Evolutionary conservation across 805 yeast species (phyloP).

Genomic region (Grigorovia humatica): DNA sequence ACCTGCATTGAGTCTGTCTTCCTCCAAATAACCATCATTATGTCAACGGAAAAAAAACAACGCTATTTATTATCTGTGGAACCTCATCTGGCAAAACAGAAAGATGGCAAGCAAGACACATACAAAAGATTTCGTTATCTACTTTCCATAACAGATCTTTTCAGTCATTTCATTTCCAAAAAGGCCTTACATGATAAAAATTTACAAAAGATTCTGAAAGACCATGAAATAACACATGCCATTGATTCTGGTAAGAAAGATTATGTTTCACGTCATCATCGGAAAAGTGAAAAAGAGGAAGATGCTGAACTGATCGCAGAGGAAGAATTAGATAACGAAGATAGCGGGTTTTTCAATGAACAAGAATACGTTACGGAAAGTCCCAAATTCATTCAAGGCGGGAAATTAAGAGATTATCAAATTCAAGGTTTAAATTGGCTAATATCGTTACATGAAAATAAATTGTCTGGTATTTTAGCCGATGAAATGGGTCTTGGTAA

Average conservation of each 20-base stretch:
- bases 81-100: slow-evolving; percentile 45
- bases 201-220: slow-evolving; percentile 50
- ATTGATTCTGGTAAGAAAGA: slow-evolving; percentile 11
- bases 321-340: slow-evolving; percentile 48
- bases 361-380: slow-evolving; percentile 71
- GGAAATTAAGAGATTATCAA: slow-evolving; percentile 81
- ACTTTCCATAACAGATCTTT: slow-evolving; percentile 72
- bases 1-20: too few relatives aligned
- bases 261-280: slow-evolving; percentile 38
- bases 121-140: slow-evolving; percentile 72
- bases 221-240: slow-evolving; percentile 39
- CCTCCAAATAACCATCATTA: slow-evolving; percentile 4
- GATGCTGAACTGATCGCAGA: slow-evolving; percentile 84
- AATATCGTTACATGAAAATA: slow-evolving; percentile 76
- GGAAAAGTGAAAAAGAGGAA: slow-evolving; percentile 92
- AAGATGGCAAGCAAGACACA: slow-evolving; percentile 49
- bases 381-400: slow-evolving; percentile 63
- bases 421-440: slow-evolving; percentile 94
- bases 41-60: slow-evolving; percentile 32
- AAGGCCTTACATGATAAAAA: slow-evolving; percentile 70
- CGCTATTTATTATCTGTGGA: slow-evolving; percentile 44
- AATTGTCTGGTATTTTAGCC: slow-evolving; percentile 85
- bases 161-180: slow-evolving; percentile 77
- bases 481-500: slow-evolving; percentile 99
- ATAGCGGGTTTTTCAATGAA: slow-evolving; percentile 26